phyloP scores from a whole-genome alignment of 1,139 yeast species.

The Nakaseomyces sp. region DNA sequence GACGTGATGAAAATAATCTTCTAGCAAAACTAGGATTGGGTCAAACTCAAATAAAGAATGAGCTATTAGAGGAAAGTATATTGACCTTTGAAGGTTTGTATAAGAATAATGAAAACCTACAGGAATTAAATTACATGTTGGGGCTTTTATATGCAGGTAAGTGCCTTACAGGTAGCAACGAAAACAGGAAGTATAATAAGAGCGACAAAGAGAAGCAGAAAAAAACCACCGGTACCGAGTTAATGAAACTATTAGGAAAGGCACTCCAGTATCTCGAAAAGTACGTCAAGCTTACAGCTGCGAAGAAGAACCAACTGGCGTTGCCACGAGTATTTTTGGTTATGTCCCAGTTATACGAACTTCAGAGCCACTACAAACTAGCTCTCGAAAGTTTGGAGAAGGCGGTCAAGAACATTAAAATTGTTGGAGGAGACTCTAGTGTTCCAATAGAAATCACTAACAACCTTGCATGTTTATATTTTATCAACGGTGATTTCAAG shows the following conservation, averaged over 20 bases:
- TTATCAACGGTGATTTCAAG: constrained; percentile 52
- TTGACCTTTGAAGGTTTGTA: constrained; percentile 72
- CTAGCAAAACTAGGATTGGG: constrained; percentile 79
- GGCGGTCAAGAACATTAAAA: constrained; percentile 45
- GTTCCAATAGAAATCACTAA: constrained; percentile 66
- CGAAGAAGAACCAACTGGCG: constrained; percentile 50
- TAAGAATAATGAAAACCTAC: constrained; percentile 56
- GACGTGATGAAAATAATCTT: constrained; percentile 50
- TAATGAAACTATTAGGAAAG: constrained; percentile 32
- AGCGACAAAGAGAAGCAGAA: constrained; percentile 11
- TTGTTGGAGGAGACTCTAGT: constrained; percentile 32
- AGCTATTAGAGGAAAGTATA: constrained; percentile 73
- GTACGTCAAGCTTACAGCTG: constrained; percentile 55
- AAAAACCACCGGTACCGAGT: constrained; percentile 16
- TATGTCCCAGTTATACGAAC: constrained; percentile 61
- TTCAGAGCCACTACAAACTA: constrained; percentile 44
- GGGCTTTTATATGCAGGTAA: constrained; percentile 64
- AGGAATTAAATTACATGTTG: constrained; percentile 67
- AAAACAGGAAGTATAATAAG: neutral
- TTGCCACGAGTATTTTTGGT: constrained; percentile 60
- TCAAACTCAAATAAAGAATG: constrained; percentile 69
- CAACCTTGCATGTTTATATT: constrained; percentile 80
- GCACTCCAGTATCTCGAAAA: constrained; percentile 65
- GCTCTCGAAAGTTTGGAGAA: constrained; percentile 49
- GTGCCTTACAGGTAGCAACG: constrained; percentile 17